A percentile compares a stretch with the other conserved stretches of the same genome.
Evolutionary conservation across 2,329 filamentous ascomycete genomes (phyloP).

Genomic region (Dactylellina leptospora): DNA sequence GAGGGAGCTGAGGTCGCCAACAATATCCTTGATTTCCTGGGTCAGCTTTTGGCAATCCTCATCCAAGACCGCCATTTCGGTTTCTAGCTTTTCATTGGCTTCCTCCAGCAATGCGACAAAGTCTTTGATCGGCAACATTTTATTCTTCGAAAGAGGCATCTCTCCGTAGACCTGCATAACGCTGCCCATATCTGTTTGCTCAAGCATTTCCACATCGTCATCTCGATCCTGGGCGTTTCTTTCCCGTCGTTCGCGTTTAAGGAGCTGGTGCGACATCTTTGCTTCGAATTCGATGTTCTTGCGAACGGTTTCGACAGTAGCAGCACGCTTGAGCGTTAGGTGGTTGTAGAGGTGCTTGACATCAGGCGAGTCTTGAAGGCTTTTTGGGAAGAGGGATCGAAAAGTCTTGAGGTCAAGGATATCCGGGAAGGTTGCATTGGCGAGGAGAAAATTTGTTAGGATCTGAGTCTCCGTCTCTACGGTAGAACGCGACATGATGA

Average conservation of each 20-base stretch:
- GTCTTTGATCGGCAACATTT: conserved; percentile 31
- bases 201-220: conserved; percentile 68
- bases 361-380: conserved; percentile 72
- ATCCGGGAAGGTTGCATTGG: conserved; percentile 76
- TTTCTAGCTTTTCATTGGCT: conserved; percentile 72
- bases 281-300: conserved; percentile 73
- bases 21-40: conserved; percentile 70
- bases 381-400: conserved; percentile 76
- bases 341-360: conserved; percentile 79
- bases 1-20: conserved; percentile 81
- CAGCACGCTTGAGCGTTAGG: conserved; percentile 76
- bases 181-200: conserved; percentile 71
- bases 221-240: conserved; percentile 66
- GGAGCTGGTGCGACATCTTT: conserved; percentile 68
- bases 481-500: conserved; percentile 71
- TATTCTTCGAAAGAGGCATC: conserved; percentile 17
- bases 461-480: conserved; percentile 71
- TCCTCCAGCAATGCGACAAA: conserved; percentile 68
- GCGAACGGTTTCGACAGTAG: conserved; percentile 70
- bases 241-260: conserved; percentile 65
- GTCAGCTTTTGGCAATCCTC: conserved; percentile 71
- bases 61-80: conserved; percentile 72
- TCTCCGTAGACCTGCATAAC: conserved; percentile 62
- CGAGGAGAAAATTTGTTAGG: conserved; percentile 78
- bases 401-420: conserved; percentile 79